Evolutionary conservation across 495 filamentous ascomycete species (phyloP), one percentile per base, ranked within the genome.

Genomic region (Hypoxylon lenormandii): DNA sequence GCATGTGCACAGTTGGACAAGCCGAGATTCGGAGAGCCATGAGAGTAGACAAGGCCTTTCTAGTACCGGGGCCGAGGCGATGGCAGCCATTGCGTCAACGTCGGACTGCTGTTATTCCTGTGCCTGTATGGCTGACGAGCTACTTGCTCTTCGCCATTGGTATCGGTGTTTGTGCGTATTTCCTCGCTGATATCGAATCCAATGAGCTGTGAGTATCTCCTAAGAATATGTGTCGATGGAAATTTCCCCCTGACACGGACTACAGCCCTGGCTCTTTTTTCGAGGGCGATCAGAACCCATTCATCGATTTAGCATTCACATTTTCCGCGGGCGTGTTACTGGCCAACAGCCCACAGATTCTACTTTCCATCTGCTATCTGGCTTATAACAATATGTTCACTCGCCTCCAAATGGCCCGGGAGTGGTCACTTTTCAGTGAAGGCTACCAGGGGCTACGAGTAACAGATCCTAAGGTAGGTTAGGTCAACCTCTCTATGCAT

Each of bases 401-500:
- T 18, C 64, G 64, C 13, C 56, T 74, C n/a, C 68, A 72, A 21
- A 59, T 69, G 55, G 72, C 63, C 1, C 46, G 56, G 13, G 72
- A 74, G 33, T 74, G 72, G 67, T 59, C 67, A 3, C 46, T 63
- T 0, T 73, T 63, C n/a, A 54, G 60, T 19, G 12, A 64, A 46
- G n/a, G 60, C 0, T 76, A 76, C n/a, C 79, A 80, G 45, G 53
- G 72, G 0, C 75, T 88, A 0, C 78, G 86, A 6, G 83, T 88
- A 4, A 83, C 83, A 0, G 64, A 71, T 10, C 81, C 83, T 0
- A 59, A 73, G 49, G 71, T 64, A 38, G 21, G 64, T 40, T 19
- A 23, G 11, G 3, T 26, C 40, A 19, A 23, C 30, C 30, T 33
- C 30, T 6, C 13, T 22, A 3, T 11, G 5, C 11, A 10, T 8